Percentiles rank a stretch among this genome's conserved stretches.
These are phyloP conservation scores for Talaromyces sp. DNA, from an alignment of 2,329 filamentous ascomycete species.

Conservation along the genomic window DNA sequence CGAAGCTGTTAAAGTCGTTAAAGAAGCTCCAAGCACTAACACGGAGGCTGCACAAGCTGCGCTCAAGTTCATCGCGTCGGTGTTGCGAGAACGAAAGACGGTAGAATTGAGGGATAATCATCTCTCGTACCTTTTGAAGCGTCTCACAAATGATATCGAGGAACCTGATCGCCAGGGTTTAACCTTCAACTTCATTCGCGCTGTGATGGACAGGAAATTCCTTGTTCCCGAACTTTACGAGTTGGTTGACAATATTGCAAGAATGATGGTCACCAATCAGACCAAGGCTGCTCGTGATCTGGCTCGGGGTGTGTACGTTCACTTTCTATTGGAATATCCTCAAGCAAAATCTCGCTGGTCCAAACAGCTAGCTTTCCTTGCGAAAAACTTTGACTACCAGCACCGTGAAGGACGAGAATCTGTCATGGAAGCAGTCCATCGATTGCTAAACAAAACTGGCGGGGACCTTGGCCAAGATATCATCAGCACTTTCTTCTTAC, in stretches of 20 bases:
- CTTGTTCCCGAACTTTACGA: slow-evolving; percentile 88
- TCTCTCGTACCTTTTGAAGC: slow-evolving; percentile 75
- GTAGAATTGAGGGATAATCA: slow-evolving; percentile 75
- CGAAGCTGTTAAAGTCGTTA: slow-evolving; percentile 79
- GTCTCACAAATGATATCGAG: slow-evolving; percentile 82
- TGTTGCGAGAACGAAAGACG: slow-evolving; percentile 75
- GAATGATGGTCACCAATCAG: slow-evolving; percentile 94
- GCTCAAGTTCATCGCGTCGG: slow-evolving; percentile 79
- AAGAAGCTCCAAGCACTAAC: slow-evolving; percentile 70
- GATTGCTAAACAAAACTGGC: slow-evolving; percentile 80
- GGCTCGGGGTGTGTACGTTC: slow-evolving; percentile 83
- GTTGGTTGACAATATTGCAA: slow-evolving; percentile 80
- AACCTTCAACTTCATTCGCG: slow-evolving; percentile 89
- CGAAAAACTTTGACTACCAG: slow-evolving; percentile 87
- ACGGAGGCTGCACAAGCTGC: slow-evolving; percentile 83
- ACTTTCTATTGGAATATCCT: slow-evolving; percentile 91
- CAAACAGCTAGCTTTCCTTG: slow-evolving; percentile 83
- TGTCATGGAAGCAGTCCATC: slow-evolving; percentile 85
- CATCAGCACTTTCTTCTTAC: slow-evolving; percentile 76
- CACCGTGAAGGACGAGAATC: slow-evolving; percentile 84
- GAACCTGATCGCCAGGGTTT: slow-evolving; percentile 89
- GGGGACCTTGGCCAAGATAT: slow-evolving; percentile 80
- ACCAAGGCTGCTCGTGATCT: slow-evolving; percentile 83
- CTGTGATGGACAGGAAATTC: slow-evolving; percentile 78
- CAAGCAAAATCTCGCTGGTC: slow-evolving; percentile 85